Conservation (phyloP, 2,329 filamentous ascomycete species). For the Ophiostoma perfectum region DNA sequence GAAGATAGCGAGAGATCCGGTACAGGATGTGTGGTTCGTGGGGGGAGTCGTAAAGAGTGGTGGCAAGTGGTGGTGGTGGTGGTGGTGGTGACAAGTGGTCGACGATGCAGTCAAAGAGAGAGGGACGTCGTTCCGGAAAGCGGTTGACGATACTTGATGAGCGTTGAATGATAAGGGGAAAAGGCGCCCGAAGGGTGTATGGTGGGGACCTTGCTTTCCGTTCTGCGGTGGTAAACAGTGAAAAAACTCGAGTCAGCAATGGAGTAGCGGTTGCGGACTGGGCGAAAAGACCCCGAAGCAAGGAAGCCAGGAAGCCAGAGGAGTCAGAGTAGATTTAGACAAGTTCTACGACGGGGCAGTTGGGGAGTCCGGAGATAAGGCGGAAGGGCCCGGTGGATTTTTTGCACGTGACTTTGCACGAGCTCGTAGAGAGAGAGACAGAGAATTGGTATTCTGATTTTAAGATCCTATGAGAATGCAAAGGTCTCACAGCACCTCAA, state of each 20-base stretch:
- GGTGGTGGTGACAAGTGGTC: neutral
- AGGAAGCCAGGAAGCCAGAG: neutral
- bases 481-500: no score
- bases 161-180: neutral
- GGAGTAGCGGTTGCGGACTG: conserved; percentile 10
- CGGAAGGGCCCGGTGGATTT: neutral
- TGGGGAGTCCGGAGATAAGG: conserved; percentile 19
- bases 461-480: no score
- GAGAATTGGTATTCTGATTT: neutral
- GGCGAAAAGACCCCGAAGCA: conserved; percentile 11
- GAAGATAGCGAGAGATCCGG: neutral
- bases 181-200: conserved; percentile 5
- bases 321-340: no score
- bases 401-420: neutral
- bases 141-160: conserved; percentile 1
- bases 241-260: conserved; percentile 2
- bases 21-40: neutral
- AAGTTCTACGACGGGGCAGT: neutral
- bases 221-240: neutral
- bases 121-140: conserved; percentile 10
- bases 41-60: neutral
- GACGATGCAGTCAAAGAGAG: neutral
- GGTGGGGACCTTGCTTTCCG: neutral
- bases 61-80: conserved; percentile 3
- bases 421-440: neutral